A percentile compares a stretch with the other conserved stretches of the same genome.
These are phyloP conservation scores for Santalum album DNA, from an alignment of 164 flowering plant genomes.

Conservation along the genomic window DNA sequence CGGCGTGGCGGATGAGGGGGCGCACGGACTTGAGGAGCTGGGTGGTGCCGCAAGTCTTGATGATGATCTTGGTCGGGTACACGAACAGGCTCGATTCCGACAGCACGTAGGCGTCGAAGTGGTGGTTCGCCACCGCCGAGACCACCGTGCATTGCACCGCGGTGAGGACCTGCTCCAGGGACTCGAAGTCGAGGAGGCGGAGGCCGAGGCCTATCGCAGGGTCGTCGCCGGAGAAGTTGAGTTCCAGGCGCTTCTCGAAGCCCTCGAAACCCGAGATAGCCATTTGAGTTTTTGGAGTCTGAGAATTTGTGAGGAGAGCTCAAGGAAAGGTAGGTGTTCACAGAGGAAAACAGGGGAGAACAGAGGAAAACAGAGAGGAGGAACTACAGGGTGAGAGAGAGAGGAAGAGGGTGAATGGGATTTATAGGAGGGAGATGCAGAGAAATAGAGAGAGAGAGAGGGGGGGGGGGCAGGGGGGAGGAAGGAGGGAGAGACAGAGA, in stretches of 20 bases:
- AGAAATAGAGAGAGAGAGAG: slow-evolving; percentile 9
- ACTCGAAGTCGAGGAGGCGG: slow-evolving; percentile 36
- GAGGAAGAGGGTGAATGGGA: slow-evolving; percentile 12
- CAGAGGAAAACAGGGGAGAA: too few relatives aligned
- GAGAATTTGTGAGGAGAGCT: too few relatives aligned
- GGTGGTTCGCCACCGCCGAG: slow-evolving; percentile 61
- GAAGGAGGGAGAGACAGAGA: not conserved
- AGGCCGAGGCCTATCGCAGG: slow-evolving; percentile 35
- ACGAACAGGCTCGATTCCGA: slow-evolving; percentile 91
- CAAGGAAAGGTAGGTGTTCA: too few relatives aligned
- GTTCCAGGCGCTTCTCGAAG: slow-evolving; percentile 81
- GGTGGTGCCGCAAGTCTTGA: slow-evolving; percentile 97
- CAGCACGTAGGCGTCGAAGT: slow-evolving; percentile 77
- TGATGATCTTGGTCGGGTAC: slow-evolving; percentile 73
- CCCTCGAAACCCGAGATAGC: slow-evolving; percentile 83
- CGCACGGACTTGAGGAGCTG: slow-evolving; percentile 78
- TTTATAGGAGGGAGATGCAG: slow-evolving; percentile 22
- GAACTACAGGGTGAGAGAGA: slow-evolving; percentile 19
- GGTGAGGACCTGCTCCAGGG: slow-evolving; percentile 40
- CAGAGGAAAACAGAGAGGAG: not conserved
- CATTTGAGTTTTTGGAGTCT: too few relatives aligned
- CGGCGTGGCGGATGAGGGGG: slow-evolving; percentile 43
- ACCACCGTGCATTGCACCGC: slow-evolving; percentile 89
- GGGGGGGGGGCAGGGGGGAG: slow-evolving; percentile 1
- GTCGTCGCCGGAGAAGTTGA: slow-evolving; percentile 66